Base-by-base conservation (phyloP, 179 eudicot genomes). In the Heliamphora ciliata region DNA sequence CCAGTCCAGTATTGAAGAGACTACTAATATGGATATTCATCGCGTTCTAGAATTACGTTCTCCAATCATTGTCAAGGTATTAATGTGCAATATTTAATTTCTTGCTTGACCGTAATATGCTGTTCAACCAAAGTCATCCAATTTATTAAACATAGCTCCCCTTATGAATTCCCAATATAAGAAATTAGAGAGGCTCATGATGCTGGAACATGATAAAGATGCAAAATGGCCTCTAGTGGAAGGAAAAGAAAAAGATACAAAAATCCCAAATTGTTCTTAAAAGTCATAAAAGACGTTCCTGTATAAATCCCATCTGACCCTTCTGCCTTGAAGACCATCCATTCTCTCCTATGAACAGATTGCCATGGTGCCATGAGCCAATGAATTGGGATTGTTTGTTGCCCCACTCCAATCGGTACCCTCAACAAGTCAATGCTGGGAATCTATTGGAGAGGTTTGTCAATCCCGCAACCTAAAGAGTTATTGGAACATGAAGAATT, bases 31-130 rank as follows among this genome's bases (percentile, higher is more conserved):
- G 98, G 98, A 96, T 83, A 86, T 91, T 86, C 98, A 96, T 91
- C 92, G 90, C 79, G 94, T 96, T 61, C 85, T 96, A 69, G 99
- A 93, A 86, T 89, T 96, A 80, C 95, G 99, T 80, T 94, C 99
- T 82, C 98, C 99, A 13, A 83, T 96, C 71, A 90, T 92, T 83
- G 97, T 96, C 50, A 94, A 92, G 98, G 99, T 94, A 90, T 46
- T 66, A 52, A 70, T 74, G 48, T 81, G 31, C 47, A 4, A 64
- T 61, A 17, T 3, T 68, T 69, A 6, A 13, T 2, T 52, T 61
- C 64, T 52, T 52, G 2, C 55, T 72, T 61, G 40, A 31, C 8
- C 60, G 71, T 73, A 11, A 5, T 14, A 44, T 68, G 61, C 44
- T 10, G 51, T 56, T 79, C 47, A 79, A 15, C 46, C 52, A 75